These are phyloP conservation scores for Sclerotinia borealis DNA, from an alignment of 2,329 filamentous ascomycete species.

Conservation along the genomic window DNA sequence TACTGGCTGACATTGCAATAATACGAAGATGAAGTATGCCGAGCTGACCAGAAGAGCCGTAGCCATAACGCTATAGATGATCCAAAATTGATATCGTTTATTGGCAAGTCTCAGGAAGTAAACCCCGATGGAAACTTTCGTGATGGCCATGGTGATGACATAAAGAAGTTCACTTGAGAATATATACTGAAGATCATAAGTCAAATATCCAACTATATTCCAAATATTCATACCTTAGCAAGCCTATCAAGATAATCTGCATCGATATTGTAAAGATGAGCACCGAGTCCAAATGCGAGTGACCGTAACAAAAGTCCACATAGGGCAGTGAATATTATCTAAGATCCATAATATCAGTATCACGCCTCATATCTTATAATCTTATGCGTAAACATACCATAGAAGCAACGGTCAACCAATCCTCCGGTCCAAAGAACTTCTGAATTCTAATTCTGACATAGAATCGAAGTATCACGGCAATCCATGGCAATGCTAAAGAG, in stretches of 20 bases:
- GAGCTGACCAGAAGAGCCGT: conserved; percentile 24
- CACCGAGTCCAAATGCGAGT: conserved; percentile 26
- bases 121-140: conserved; percentile 28
- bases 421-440: conserved; percentile 30
- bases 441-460: conserved; percentile 28
- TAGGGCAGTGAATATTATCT: conserved; percentile 27
- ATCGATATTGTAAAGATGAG: conserved; percentile 27
- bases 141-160: conserved; percentile 26
- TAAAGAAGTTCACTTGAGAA: conserved; percentile 31
- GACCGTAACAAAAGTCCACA: conserved; percentile 23
- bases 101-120: conserved; percentile 29
- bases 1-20: conserved; percentile 29
- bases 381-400: conserved; percentile 19
- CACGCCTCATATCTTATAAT: background rate
- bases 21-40: conserved; percentile 29
- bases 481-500: conserved; percentile 35
- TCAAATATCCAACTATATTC: background rate
- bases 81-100: conserved; percentile 23
- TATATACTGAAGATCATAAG: conserved; percentile 14
- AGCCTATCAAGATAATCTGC: conserved; percentile 16
- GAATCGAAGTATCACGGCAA: conserved; percentile 26
- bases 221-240: conserved; percentile 21
- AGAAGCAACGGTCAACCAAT: conserved; percentile 29
- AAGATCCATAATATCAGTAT: background rate
- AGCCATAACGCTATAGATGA: conserved; percentile 23